phyloP scores from a whole-genome alignment of 345 rosid species.

The Ceriops decandra region DNA sequence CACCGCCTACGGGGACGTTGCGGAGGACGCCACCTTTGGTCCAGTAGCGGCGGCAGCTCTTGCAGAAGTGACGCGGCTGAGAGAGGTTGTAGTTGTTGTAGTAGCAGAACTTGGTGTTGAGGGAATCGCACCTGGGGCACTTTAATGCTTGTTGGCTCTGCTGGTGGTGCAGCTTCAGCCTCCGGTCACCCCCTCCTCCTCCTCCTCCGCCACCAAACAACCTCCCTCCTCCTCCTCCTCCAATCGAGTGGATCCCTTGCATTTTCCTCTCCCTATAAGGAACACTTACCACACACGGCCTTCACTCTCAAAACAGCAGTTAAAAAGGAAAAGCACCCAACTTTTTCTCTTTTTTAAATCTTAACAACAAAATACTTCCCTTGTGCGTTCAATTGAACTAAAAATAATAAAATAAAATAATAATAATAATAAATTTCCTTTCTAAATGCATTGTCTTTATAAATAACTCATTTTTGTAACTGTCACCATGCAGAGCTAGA shows the following conservation, averaged over 20 bases:
- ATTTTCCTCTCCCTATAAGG: conserved; percentile 18
- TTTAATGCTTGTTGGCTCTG: conserved; percentile 70
- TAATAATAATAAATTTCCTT: too few species aligned
- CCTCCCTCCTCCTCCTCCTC: conserved; percentile 32
- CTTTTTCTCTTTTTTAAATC: too few species aligned
- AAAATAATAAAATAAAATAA: background rate
- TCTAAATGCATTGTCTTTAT: too few species aligned
- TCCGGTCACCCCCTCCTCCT: conserved; percentile 53
- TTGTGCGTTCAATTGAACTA: background rate
- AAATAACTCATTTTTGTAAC: too few species aligned
- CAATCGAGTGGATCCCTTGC: conserved; percentile 61
- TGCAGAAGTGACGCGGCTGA: conserved; percentile 99
- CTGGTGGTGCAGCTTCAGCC: conserved; percentile 66
- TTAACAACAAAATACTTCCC: background rate
- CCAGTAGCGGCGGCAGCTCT: conserved; percentile 96
- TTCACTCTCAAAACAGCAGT: background rate
- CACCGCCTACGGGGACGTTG: conserved; percentile 93
- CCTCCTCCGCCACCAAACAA: conserved; percentile 38
- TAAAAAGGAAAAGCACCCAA: too few species aligned
- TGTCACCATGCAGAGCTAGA: background rate
- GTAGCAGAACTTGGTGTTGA: conserved; percentile 93
- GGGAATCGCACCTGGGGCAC: conserved; percentile 91
- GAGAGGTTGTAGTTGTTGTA: conserved; percentile 98
- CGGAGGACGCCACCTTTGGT: conserved; percentile 97
- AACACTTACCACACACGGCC: background rate